A percentile compares a stretch with the other conserved stretches of the same genome.
phyloP scores from a whole-genome alignment of 2,329 filamentous ascomycete genomes.

The Rutstroemia sydowiana region DNA sequence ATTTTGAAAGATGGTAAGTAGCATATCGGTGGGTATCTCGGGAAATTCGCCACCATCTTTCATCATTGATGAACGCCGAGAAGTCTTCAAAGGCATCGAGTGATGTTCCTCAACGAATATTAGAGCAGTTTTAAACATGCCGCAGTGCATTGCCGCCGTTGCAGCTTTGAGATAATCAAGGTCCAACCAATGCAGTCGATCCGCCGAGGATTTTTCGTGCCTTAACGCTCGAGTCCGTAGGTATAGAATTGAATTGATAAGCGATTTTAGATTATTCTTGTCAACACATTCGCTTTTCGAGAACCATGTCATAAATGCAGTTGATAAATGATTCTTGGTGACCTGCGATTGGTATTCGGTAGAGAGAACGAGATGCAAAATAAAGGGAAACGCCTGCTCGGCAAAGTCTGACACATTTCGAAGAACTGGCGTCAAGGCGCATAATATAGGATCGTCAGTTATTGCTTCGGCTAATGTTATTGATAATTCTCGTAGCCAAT shows the following conservation, averaged over 20 bases:
- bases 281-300: conserved; percentile 36
- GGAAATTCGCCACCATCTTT: conserved; percentile 34
- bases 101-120: conserved; percentile 71
- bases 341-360: conserved; percentile 55
- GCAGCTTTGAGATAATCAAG: conserved; percentile 67
- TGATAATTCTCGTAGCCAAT: conserved; percentile 58
- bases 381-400: conserved; percentile 68
- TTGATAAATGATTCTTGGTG: conserved; percentile 57
- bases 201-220: conserved; percentile 68
- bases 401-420: conserved; percentile 61
- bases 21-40: conserved; percentile 53
- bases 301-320: conserved; percentile 58
- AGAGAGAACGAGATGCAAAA: conserved; percentile 74
- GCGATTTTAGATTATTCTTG: conserved; percentile 59
- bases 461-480: conserved; percentile 53
- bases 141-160: conserved; percentile 65
- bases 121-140: conserved; percentile 81
- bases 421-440: conserved; percentile 60
- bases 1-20: conserved; percentile 80
- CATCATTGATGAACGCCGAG: conserved; percentile 58
- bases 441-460: conserved; percentile 59
- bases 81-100: conserved; percentile 47
- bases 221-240: conserved; percentile 74
- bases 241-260: conserved; percentile 78
- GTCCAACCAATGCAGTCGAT: conserved; percentile 79